Evolutionary conservation across 2,329 filamentous ascomycete genomes (phyloP).

Genomic region (Ustulina deusta): DNA sequence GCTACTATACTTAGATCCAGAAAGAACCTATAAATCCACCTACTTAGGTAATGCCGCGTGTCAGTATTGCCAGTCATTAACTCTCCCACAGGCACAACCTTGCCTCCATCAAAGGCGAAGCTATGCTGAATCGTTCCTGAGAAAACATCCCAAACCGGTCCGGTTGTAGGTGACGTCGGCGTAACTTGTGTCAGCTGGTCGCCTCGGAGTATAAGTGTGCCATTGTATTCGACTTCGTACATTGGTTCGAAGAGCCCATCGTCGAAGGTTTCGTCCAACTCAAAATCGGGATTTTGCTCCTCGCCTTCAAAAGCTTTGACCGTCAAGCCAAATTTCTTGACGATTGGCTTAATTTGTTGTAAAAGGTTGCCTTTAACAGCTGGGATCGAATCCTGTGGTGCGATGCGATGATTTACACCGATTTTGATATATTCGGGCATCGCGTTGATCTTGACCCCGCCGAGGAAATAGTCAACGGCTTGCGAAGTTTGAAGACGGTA

Average conservation of each 20-base stretch:
- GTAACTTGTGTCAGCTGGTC: constrained; percentile 52
- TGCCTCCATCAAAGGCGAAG: constrained; percentile 53
- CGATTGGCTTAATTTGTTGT: constrained; percentile 59
- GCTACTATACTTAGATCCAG: not conserved
- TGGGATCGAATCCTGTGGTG: constrained; percentile 63
- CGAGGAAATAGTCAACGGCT: constrained; percentile 65
- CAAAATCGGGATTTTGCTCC: constrained; percentile 48
- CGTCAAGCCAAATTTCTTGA: constrained; percentile 60
- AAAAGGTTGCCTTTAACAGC: constrained; percentile 60
- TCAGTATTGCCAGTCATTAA: constrained; percentile 55
- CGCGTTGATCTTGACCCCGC: constrained; percentile 69
- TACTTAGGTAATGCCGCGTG: constrained; percentile 54
- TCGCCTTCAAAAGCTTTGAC: constrained; percentile 62
- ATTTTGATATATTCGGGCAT: constrained; percentile 66
- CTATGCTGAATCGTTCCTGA: constrained; percentile 52
- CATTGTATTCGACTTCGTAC: constrained; percentile 57
- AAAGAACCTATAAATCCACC: constrained; percentile 26
- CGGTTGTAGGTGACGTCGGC: constrained; percentile 53
- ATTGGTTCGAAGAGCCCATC: constrained; percentile 44
- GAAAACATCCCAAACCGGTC: constrained; percentile 50
- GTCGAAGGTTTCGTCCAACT: constrained; percentile 39
- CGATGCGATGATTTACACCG: constrained; percentile 68
- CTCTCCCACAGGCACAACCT: constrained; percentile 53
- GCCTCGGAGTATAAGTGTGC: constrained; percentile 55
- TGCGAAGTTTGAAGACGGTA: constrained; percentile 70